A percentile compares a stretch with the other conserved stretches of the same genome.
Evolutionary conservation across 2,329 filamentous ascomycete genomes (phyloP).

Genomic region (Microdochium paspali): DNA sequence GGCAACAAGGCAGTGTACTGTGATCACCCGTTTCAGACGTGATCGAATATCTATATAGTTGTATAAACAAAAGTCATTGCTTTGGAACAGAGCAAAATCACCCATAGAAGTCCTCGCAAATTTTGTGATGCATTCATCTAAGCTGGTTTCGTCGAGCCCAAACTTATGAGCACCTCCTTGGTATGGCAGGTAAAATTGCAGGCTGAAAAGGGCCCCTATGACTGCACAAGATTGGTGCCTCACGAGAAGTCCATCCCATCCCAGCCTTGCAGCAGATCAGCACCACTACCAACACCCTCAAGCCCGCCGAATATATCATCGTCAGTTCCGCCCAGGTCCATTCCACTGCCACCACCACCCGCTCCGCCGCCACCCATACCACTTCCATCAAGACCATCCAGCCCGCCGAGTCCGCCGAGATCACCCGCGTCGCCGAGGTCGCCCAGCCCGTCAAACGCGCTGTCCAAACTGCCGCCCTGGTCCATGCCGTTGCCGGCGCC

Average conservation of each 20-base stretch:
- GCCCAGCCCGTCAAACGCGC: not conserved
- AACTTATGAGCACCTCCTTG: too few relatives aligned
- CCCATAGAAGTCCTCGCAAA: too few relatives aligned
- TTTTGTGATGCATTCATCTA: too few relatives aligned
- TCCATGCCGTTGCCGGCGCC: not conserved
- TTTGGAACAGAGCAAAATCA: not conserved
- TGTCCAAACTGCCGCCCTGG: not conserved
- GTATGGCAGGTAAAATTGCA: too few relatives aligned
- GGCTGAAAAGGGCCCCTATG: too few relatives aligned
- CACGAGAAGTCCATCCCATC: constrained; percentile 15
- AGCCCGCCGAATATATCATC: not conserved
- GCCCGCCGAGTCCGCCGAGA: not conserved
- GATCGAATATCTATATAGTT: not conserved
- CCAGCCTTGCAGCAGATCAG: constrained; percentile 9
- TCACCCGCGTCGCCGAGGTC: not conserved
- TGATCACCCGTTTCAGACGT: not conserved
- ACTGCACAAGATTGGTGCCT: not conserved
- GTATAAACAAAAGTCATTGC: not conserved
- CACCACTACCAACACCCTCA: not conserved
- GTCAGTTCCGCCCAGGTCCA: not conserved
- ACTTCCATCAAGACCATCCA: not conserved
- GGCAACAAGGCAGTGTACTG: not conserved
- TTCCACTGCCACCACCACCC: not conserved
- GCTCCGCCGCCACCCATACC: not conserved
- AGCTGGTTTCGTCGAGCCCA: too few relatives aligned